Base-by-base conservation (phyloP, 2,329 filamentous ascomycete genomes). In the Cytospora mali region DNA sequence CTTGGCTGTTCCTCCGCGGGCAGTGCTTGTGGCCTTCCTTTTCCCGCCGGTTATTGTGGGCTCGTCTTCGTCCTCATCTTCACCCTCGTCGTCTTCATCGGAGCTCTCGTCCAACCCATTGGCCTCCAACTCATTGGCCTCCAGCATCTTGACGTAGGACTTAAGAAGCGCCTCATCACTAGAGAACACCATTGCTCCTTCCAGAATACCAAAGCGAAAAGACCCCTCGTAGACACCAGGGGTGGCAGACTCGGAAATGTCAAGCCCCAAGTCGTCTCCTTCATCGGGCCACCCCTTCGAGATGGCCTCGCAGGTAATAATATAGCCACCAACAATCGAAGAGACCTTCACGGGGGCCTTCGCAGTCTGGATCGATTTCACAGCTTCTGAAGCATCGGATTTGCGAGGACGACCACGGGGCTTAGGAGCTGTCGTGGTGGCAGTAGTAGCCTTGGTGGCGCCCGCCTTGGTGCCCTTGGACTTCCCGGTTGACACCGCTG, bases 201-300 rank as follows among this genome's bases (percentile, higher is more conserved):
- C 64, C 5, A 74, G 35, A 28, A 72, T 61, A 21, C 73, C 69
- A 62, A 74, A 72, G 60, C 75, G 66, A 52, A 75, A 72, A 18
- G 68, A 66, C 42, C 64, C 71, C 61, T 70, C 65, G 64, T 69
- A 74, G 54, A 74, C 61, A 42, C 69, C 69, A 3, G 67, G 55
- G 14, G 67, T 64, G 21, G 66, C 62, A 23, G 70, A 72, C 28
- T 64, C 56, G 5, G 56, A 60, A 27, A 74, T 66, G 53, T 73
- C 65, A 35, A 75, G 64, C 6, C 59, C 68, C 57, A 74, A 62
- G 23, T 69, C 69, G 33, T 68, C 66, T 50, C 68, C 65, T 25
- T 55, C 16, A 29, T 69, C 66, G 14, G 70, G 68, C 69, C 70
- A 72, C 33, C 65, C 39, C 18, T 64, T 58, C 54, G 69, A 66